Percentiles rank a stretch among this genome's conserved stretches.
Evolutionary conservation across 2,329 filamentous ascomycete genomes (phyloP).

Genomic region (Sarocladium brachiariae): DNA sequence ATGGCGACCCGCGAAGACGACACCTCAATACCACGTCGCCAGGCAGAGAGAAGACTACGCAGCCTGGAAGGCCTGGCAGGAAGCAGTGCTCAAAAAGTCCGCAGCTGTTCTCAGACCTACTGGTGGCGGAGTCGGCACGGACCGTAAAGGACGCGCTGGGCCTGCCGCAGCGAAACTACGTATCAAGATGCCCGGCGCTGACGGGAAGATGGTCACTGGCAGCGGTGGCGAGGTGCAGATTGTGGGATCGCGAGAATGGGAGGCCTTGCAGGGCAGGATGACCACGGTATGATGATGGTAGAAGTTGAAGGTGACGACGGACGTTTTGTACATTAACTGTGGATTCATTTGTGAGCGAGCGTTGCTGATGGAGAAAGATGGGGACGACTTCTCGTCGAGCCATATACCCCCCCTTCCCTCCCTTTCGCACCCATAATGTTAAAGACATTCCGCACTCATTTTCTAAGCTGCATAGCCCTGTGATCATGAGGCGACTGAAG

Average conservation of each 20-base stretch:
- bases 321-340: constrained; percentile 11
- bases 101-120: constrained; percentile 24
- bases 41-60: constrained; percentile 59
- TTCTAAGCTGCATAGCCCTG: too few species aligned
- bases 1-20: constrained; percentile 59
- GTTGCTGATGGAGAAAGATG: background rate
- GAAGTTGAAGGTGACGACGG: constrained; percentile 2
- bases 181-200: constrained; percentile 39
- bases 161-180: constrained; percentile 37
- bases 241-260: constrained; percentile 49
- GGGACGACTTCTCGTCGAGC: background rate
- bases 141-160: background rate
- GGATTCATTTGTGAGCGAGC: background rate
- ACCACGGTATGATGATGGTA: constrained; percentile 22
- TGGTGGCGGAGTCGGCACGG: constrained; percentile 13
- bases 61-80: constrained; percentile 52
- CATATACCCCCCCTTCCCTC: too few species aligned
- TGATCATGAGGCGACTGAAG: too few species aligned
- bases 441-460: too few species aligned
- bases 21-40: constrained; percentile 60
- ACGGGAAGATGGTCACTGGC: constrained; percentile 35
- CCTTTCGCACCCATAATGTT: background rate
- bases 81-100: constrained; percentile 47
- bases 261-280: constrained; percentile 41
- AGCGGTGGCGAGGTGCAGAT: constrained; percentile 37